These are phyloP conservation scores for Colletotrichum orchidophilum DNA, from an alignment of 2,329 filamentous ascomycete species.

Conservation along the genomic window DNA sequence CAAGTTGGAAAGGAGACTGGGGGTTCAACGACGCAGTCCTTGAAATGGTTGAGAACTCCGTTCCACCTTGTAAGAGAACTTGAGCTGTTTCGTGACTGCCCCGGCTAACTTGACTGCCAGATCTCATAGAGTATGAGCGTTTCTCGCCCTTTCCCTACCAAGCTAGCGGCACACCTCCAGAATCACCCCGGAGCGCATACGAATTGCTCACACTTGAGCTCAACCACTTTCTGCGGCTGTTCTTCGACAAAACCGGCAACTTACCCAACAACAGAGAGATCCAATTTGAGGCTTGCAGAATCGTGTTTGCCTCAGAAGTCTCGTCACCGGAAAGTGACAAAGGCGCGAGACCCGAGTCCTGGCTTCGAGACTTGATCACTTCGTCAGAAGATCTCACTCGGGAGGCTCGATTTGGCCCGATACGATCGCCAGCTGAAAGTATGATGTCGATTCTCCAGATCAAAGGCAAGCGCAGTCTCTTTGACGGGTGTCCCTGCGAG, in stretches of 20 bases:
- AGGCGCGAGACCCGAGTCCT: constrained; percentile 13
- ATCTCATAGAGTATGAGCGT: constrained; percentile 28
- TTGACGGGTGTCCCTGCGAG: constrained; percentile 40
- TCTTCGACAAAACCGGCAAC: constrained; percentile 34
- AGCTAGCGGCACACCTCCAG: constrained; percentile 24
- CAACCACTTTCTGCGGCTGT: constrained; percentile 39
- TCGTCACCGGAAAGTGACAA: neutral
- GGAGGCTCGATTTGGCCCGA: constrained; percentile 37
- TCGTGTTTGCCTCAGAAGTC: constrained; percentile 41
- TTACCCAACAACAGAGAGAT: constrained; percentile 36
- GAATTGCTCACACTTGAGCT: constrained; percentile 48
- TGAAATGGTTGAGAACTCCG: constrained; percentile 48
- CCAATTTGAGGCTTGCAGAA: constrained; percentile 39
- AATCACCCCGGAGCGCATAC: constrained; percentile 41
- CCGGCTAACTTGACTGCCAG: neutral
- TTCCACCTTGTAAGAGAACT: constrained; percentile 43
- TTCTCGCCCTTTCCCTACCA: constrained; percentile 26
- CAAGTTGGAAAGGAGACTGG: constrained; percentile 51
- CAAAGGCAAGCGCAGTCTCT: constrained; percentile 40
- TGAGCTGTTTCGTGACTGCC: neutral
- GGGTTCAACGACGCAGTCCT: constrained; percentile 47
- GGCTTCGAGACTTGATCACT: constrained; percentile 40
- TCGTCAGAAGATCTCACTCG: constrained; percentile 21
- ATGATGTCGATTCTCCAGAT: constrained; percentile 38
- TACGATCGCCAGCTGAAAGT: constrained; percentile 37